A percentile compares a stretch with the other conserved stretches of the same genome.
Conservation (phyloP, 352 stramenopile genomes). For the Pythium myriotylum region DNA sequence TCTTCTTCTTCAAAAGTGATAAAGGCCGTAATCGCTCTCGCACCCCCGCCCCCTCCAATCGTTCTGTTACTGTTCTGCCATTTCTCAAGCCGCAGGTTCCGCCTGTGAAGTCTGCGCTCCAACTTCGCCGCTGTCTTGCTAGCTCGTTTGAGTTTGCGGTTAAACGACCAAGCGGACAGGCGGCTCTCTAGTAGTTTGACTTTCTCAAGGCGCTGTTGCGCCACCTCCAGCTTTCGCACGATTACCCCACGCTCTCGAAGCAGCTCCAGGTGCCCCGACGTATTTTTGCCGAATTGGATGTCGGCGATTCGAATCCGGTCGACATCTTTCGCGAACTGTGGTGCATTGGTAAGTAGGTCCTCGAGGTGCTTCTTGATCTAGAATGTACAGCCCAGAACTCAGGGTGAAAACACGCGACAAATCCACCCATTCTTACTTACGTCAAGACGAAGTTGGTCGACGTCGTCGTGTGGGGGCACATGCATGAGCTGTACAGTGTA, state of each 20-base stretch:
- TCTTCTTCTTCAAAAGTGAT: slow-evolving; percentile 88
- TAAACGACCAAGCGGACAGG: slow-evolving; percentile 44
- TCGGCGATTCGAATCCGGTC: slow-evolving; percentile 71
- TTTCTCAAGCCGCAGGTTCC: slow-evolving; percentile 48
- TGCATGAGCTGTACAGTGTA: slow-evolving; percentile 82
- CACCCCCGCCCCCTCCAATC: slow-evolving; percentile 16
- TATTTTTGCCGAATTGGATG: slow-evolving; percentile 80
- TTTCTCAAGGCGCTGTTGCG: slow-evolving; percentile 67
- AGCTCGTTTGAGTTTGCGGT: slow-evolving; percentile 43
- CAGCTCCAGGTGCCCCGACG: slow-evolving; percentile 59
- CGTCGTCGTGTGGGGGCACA: slow-evolving; percentile 59
- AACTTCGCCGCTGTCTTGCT: slow-evolving; percentile 48
- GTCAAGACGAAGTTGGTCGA: slow-evolving; percentile 61
- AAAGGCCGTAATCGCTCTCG: slow-evolving; percentile 73
- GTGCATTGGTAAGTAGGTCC: slow-evolving; percentile 50
- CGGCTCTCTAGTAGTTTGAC: slow-evolving; percentile 55
- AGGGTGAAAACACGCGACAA: too few relatives aligned
- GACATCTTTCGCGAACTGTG: slow-evolving; percentile 55
- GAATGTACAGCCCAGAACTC: background rate
- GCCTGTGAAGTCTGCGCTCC: slow-evolving; percentile 43
- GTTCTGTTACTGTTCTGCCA: slow-evolving; percentile 36
- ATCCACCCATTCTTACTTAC: slow-evolving; percentile 24
- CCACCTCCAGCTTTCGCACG: slow-evolving; percentile 67
- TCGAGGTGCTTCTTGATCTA: slow-evolving; percentile 74
- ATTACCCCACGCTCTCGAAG: slow-evolving; percentile 60